Percentiles rank a stretch among this genome's conserved stretches.
phyloP scores from a whole-genome alignment of 768 basidiomycete species.

The Lyophyllum decastes region DNA sequence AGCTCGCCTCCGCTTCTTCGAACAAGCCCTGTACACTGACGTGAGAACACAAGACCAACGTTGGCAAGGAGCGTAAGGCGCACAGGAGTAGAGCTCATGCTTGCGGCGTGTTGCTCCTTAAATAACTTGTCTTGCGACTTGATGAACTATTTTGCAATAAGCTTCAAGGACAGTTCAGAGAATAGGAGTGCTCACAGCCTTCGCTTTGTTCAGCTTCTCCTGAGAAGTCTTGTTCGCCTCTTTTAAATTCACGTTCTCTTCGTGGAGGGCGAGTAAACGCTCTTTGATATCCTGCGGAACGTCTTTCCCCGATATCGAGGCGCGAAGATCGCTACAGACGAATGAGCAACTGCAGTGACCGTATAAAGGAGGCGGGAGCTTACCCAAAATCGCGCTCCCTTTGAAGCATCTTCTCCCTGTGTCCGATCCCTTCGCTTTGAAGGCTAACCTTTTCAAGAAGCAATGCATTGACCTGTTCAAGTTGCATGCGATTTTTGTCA shows the following conservation, averaged over 20 bases:
- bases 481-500: constrained; percentile 89
- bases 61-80: constrained; percentile 17
- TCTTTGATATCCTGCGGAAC: constrained; percentile 82
- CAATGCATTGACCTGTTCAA: constrained; percentile 85
- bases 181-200: constrained; percentile 46
- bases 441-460: constrained; percentile 89
- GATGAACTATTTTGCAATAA: constrained; percentile 66
- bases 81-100: constrained; percentile 47
- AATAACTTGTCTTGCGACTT: constrained; percentile 89
- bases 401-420: constrained; percentile 84
- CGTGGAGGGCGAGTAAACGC: constrained; percentile 72
- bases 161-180: neutral
- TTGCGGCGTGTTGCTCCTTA: constrained; percentile 75
- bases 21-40: constrained; percentile 46
- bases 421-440: constrained; percentile 88
- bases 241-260: constrained; percentile 71
- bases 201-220: constrained; percentile 82
- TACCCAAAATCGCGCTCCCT: constrained; percentile 87
- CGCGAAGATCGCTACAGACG: constrained; percentile 66
- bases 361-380: constrained; percentile 9
- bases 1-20: constrained; percentile 72
- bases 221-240: constrained; percentile 69
- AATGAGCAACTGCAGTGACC: neutral
- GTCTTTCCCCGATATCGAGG: constrained; percentile 74
- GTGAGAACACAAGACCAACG: neutral